Conservation (phyloP, 331 rosid species). For the Pyrus hybrid region DNA sequence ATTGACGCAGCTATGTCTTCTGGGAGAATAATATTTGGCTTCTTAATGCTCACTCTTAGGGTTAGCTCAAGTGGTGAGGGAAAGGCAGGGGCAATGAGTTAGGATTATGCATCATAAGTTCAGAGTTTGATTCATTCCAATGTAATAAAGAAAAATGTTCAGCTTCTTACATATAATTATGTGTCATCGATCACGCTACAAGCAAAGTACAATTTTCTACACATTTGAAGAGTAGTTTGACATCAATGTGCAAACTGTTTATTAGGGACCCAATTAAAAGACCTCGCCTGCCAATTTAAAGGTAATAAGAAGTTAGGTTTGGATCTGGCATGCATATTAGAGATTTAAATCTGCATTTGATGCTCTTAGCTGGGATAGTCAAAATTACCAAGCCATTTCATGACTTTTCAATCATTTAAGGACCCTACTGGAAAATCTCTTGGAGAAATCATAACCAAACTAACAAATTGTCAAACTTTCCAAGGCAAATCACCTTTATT, state of each 20-base stretch:
- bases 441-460: constrained; percentile 1
- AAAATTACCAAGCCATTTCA: not conserved
- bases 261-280: not conserved
- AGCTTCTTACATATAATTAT: no score
- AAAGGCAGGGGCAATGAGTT: not conserved
- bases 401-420: constrained; percentile 20
- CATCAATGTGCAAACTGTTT: not conserved
- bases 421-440: not conserved
- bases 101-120: not conserved
- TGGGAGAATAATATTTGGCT: not conserved
- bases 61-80: not conserved
- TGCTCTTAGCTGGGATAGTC: not conserved
- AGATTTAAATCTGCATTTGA: not conserved
- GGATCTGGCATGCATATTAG: not conserved
- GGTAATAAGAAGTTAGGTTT: not conserved
- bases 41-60: not conserved
- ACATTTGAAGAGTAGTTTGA: not conserved
- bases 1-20: not conserved
- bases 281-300: not conserved
- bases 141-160: not conserved
- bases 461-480: not conserved
- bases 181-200: not conserved
- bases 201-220: not conserved
- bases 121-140: not conserved
- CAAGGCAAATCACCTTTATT: constrained; percentile 6